Evolutionary conservation across 2,329 filamentous ascomycete species (phyloP), one percentile per base, ranked within the genome.

Genomic region (Westerdykella aurantiaca): DNA sequence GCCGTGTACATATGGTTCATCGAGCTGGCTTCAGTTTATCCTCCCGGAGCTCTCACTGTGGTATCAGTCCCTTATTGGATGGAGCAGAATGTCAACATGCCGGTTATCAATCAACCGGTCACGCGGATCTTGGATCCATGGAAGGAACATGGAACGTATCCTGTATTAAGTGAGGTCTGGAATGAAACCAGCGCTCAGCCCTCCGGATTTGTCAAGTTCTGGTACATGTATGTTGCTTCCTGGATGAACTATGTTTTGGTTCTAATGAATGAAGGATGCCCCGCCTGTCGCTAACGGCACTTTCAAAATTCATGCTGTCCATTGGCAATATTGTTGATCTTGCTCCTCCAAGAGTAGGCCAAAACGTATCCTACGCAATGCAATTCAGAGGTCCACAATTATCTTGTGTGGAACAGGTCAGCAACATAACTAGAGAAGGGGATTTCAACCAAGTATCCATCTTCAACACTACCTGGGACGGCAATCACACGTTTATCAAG

Each of bases 11-110:
- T 35, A 35, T 16, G 42, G 42, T 44, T 31, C 31, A 31, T 46
- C 14, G 29, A 29, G 7, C 14, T 51, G 13, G 46, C 46, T 5
- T 31, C 37, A 11, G 41, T 48, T 5, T 51, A 48, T 23, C 48
- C 48, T 2, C 48, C 48, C 10, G 34, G 34, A 12, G 46, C 48
- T 17, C 34, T 51, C 14, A 44, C 33, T 0, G 42, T 51, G 10
- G 33, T 29, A 10, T 40, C 31, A 6, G 6, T 23, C 7, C 29
- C 48, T 4, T 34, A 38, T 14, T 18, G n/a, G 33, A 9, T 18
- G 33, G 33, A 16, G 7, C 33, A 40, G 12, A 40, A 42, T 16
- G 1, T 34, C 29, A 47, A 42, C 33, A 34, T 42, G 3, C 39
- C 44, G 9, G 18, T 43, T 10, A 13, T 46, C 3, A 44, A 46